Base-by-base conservation (phyloP, 768 basidiomycete genomes). In the Lactifluus piperatus region DNA sequence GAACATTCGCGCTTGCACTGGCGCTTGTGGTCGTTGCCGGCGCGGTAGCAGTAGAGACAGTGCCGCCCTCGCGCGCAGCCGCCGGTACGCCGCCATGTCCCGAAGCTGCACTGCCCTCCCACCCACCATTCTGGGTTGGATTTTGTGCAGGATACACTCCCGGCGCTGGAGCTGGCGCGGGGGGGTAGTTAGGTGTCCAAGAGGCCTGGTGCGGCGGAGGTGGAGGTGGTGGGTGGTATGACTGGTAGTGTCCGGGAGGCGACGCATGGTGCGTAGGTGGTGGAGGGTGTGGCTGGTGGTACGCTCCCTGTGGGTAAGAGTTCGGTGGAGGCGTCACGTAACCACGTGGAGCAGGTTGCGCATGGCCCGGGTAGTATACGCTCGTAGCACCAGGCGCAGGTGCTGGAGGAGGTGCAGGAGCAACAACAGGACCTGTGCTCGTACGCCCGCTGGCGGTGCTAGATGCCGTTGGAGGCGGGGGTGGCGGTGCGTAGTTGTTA, bases 341-440 rank as follows among this genome's bases (percentile, higher is more conserved):
- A 18, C 30, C 50, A 51, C 59, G 54, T 9, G 62, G 51, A 3
- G 56, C 29, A 2, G 51, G 13, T 43, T 48, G 48, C 18, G 60
- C 18, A 36, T 60, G 52, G n/a, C 36, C 51, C 24, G 57, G 56
- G 45, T 64, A 64, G 49, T 64, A 64, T 27, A 57, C n/a, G 20
- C 18, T 58, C 2, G 63, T 54, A 2, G 63, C 56, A 41, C 61
- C 57, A 8, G 39, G 24, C 13, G 26, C 46, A 13, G 45, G 37
- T 27, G 39, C 50, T 13, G 50, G 50, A 27, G 59, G 58, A 2
- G 62, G 54, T 39, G 54, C 49, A 13, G 59, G 41, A 5, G 58
- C 43, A 51, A 54, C 24, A 29, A 54, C 24, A 29, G 59, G 54
- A 24, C 58, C 49, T 30, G 55, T 32, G 37, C 63, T 64, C 4